Evolutionary conservation across 495 filamentous ascomycete species (phyloP), one percentile per base, ranked within the genome.

Genomic region (Staphylotrichum tortipilum): DNA sequence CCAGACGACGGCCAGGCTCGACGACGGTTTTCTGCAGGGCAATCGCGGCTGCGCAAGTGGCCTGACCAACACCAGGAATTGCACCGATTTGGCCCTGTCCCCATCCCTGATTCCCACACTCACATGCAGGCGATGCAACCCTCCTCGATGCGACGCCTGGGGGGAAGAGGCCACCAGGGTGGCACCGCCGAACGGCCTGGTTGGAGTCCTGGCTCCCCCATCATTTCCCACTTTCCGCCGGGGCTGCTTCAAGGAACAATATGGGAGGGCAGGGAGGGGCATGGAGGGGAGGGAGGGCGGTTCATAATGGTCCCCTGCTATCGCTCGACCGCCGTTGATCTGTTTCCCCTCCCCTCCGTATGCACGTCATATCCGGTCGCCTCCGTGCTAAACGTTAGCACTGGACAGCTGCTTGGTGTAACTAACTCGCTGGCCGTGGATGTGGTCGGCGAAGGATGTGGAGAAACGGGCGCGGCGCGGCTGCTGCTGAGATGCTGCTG

Each of bases 11-110:
- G 10, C 26, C 6, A n/a, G 17, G 10, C 10, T 2, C 31, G 21
- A 42, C 14, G 15, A 14, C 2, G 12, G 12, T 22, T 29, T 29
- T 26, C 24, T 17, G 37, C 30, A 31, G 22, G 46, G 19, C 22
- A 29, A 35, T 15, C 12, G 21, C n/a, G 29, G 38, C 18, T 36
- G 23, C 29, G 4, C 23, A 44, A 44, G 15, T 48, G 37, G 30
- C 30, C 22, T 44, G 36, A 42, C 29, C 7, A 7, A 18, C 50
- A 21, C 22, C 28, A 50, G 50, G 44, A 54, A 50, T 38, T 24
- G 21, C 36, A 29, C 40, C 54, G 50, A 54, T 54, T 50, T 57
- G 50, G 46, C n/a, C 36, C 6, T 37, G n/a, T 30, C 36, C 45
- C 45, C 35, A 41, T 31, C 30, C 31, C 31, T 33, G 33, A 26